Conservation (phyloP, 208 protist genomes). For the Acanthamoeba healyi region DNA sequence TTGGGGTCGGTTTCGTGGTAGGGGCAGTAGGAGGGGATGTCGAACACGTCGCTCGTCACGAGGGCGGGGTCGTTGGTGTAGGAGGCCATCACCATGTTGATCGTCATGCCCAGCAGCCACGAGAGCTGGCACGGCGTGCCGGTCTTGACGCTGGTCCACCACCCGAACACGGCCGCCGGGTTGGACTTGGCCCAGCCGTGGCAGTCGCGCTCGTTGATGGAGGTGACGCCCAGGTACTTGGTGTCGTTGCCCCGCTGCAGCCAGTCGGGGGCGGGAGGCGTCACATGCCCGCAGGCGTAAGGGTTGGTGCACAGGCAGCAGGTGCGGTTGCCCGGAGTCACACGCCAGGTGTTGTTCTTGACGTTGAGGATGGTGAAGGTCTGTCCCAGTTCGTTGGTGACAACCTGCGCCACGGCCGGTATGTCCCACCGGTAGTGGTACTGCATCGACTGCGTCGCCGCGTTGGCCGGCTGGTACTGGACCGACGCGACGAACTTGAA, state of each 20-base stretch:
- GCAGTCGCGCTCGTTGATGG: conserved; percentile 65
- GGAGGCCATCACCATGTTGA: conserved; percentile 66
- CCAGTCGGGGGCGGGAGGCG: conserved; percentile 36
- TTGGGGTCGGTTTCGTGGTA: conserved; percentile 56
- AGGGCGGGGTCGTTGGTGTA: conserved; percentile 37
- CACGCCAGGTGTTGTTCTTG: conserved; percentile 64
- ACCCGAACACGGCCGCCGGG: conserved; percentile 48
- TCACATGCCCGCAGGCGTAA: conserved; percentile 28
- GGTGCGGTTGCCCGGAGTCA: conserved; percentile 36
- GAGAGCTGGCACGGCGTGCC: conserved; percentile 52
- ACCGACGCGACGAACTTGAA: conserved; percentile 59
- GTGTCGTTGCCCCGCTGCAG: conserved; percentile 21
- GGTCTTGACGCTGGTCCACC: conserved; percentile 43
- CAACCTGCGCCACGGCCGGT: conserved; percentile 19
- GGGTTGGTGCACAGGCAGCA: conserved; percentile 67
- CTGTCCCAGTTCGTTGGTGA: conserved; percentile 26
- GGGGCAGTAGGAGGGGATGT: conserved; percentile 32
- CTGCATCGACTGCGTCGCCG: neutral
- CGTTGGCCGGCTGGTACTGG: neutral
- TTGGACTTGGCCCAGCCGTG: conserved; percentile 27
- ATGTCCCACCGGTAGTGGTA: conserved; percentile 72
- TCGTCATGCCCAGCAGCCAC: conserved; percentile 5
- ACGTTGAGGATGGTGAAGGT: conserved; percentile 54
- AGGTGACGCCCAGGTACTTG: conserved; percentile 45
- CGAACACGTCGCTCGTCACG: neutral